Conservation (phyloP, 2,329 filamentous ascomycete species). For the Dothideomycetidae sp. region DNA sequence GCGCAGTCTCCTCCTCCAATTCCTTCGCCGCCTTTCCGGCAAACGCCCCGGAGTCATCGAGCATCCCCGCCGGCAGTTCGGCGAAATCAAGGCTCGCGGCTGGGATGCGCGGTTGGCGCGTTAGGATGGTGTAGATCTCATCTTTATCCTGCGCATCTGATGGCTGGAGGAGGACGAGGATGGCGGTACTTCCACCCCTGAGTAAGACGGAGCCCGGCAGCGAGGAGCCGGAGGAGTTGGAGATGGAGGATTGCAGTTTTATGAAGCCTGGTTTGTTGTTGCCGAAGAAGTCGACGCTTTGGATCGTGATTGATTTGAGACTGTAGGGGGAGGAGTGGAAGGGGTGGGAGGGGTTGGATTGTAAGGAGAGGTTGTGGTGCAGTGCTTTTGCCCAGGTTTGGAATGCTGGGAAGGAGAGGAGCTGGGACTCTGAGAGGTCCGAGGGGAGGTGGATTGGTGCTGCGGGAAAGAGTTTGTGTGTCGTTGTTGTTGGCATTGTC, state of each 20-base stretch:
- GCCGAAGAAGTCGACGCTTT: conserved; percentile 41
- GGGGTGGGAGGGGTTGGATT: conserved; percentile 32
- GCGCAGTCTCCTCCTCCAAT: conserved; percentile 42
- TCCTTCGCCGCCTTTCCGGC: conserved; percentile 42
- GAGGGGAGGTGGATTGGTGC: conserved; percentile 30
- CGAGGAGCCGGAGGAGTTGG: conserved; percentile 36
- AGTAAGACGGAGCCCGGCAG: conserved; percentile 44
- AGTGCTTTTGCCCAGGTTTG: conserved; percentile 40
- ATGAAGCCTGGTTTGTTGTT: conserved; percentile 38
- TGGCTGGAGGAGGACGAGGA: conserved; percentile 43
- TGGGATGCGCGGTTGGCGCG: conserved; percentile 43
- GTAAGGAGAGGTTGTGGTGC: conserved; percentile 33
- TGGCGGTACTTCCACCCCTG: conserved; percentile 43
- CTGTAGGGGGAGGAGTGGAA: conserved; percentile 39
- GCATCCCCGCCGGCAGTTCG: conserved; percentile 47
- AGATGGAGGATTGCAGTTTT: conserved; percentile 41
- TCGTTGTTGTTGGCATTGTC: too few relatives aligned
- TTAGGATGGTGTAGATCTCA: conserved; percentile 39
- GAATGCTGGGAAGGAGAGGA: conserved; percentile 40
- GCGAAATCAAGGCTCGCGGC: conserved; percentile 40
- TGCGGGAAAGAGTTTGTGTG: conserved; percentile 13
- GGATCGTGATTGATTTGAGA: conserved; percentile 38
- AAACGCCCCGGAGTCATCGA: conserved; percentile 41
- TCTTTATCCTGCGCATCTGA: conserved; percentile 30
- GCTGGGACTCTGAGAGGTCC: conserved; percentile 30